Evolutionary conservation across 495 filamentous ascomycete genomes (phyloP).

Genomic region (Bacidia gigantensis): DNA sequence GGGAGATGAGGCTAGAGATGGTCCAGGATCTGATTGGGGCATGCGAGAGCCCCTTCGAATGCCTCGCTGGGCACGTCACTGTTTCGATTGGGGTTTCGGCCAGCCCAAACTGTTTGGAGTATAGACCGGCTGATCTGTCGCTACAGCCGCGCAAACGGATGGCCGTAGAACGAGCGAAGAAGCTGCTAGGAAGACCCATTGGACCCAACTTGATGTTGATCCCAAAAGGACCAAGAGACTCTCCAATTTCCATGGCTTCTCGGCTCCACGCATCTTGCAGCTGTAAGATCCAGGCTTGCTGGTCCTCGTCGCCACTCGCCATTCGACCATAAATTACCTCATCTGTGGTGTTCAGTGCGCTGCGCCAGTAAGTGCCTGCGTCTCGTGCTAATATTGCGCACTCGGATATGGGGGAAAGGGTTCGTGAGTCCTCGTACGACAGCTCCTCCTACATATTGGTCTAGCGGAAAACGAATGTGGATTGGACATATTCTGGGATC

Average conservation of each 20-base stretch:
- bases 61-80: too few relatives aligned
- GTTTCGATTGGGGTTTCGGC: not conserved
- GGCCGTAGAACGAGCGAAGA: constrained; percentile 11
- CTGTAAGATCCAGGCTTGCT: not conserved
- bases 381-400: too few relatives aligned
- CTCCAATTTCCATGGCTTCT: not conserved
- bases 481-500: too few relatives aligned
- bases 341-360: not conserved
- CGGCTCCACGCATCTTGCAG: not conserved
- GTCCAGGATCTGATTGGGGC: not conserved
- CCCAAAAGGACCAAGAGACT: not conserved
- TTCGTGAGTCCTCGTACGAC: too few relatives aligned
- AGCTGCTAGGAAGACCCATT: not conserved
- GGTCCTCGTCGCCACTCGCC: too few relatives aligned
- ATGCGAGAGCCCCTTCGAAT: too few relatives aligned
- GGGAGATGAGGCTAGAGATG: not conserved
- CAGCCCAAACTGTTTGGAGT: not conserved
- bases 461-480: too few relatives aligned
- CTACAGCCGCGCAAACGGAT: constrained; percentile 18
- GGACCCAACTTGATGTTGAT: not conserved
- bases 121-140: not conserved
- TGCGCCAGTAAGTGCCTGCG: not conserved
- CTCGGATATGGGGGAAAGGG: too few relatives aligned
- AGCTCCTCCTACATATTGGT: too few relatives aligned
- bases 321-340: not conserved